A percentile compares a stretch with the other conserved stretches of the same genome.
phyloP scores from a whole-genome alignment of 371 early-diverging fungal species.

The Actinomortierella ambigua region DNA sequence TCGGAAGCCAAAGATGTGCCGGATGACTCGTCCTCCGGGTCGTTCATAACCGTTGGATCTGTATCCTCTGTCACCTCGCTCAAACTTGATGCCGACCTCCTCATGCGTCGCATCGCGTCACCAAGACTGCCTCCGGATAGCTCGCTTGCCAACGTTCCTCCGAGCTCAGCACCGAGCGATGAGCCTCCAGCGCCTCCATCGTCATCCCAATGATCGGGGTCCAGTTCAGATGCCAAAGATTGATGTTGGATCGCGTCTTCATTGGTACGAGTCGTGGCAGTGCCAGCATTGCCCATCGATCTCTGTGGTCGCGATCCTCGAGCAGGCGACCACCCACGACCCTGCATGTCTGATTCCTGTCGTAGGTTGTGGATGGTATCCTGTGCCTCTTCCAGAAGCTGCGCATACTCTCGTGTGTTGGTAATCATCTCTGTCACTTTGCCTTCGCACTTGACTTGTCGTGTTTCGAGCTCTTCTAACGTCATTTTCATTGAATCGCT shows the following conservation, averaged over 20 bases:
- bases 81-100: neutral
- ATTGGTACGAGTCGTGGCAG: no score
- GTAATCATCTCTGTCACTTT: slow-evolving; percentile 65
- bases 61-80: no score
- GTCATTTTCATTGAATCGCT: slow-evolving; percentile 64
- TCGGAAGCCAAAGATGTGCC: no score
- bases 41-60: no score
- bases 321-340: slow-evolving; percentile 25
- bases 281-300: no score
- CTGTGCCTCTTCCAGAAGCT: slow-evolving; percentile 67
- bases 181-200: neutral
- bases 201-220: slow-evolving; percentile 4
- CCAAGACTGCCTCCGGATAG: slow-evolving; percentile 4
- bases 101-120: neutral
- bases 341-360: slow-evolving; percentile 38
- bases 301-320: no score
- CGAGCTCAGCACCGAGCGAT: slow-evolving; percentile 22
- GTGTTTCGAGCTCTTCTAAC: slow-evolving; percentile 64
- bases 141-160: neutral
- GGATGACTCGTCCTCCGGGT: no score
- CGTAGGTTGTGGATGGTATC: slow-evolving; percentile 61
- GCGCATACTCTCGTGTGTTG: slow-evolving; percentile 68
- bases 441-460: slow-evolving; percentile 65
- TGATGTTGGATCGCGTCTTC: no score
- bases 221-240: slow-evolving; percentile 19